Percentiles rank a stretch among this genome's conserved stretches.
Evolutionary conservation across 352 stramenopile genomes (phyloP).

Genomic region (Pythium chondricola): DNA sequence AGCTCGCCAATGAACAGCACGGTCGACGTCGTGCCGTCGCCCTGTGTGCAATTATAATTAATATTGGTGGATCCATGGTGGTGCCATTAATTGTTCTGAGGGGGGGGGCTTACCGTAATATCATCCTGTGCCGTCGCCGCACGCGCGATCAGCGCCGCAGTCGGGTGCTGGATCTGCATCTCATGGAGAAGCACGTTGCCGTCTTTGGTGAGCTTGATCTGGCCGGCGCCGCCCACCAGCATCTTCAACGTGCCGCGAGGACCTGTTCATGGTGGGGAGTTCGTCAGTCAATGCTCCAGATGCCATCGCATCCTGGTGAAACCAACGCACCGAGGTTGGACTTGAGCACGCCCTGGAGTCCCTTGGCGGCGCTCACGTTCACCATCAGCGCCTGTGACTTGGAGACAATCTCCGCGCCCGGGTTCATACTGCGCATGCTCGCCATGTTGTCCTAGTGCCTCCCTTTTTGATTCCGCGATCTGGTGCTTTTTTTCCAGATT

Average conservation of each 20-base stretch:
- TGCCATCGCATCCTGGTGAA: no score
- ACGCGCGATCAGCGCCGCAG: conserved; percentile 96
- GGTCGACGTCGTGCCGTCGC: conserved; percentile 97
- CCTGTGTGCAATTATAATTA: conserved; percentile 23
- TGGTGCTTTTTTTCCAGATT: conserved; percentile 24
- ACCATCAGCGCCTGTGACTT: conserved; percentile 94
- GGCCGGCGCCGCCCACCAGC: conserved; percentile 97
- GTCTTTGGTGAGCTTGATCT: conserved; percentile 99
- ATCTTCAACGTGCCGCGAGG: conserved; percentile 99
- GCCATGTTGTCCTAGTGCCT: conserved; percentile 31
- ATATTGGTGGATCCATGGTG: no score
- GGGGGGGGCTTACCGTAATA: conserved; percentile 60
- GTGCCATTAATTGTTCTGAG: not conserved
- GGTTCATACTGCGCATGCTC: conserved; percentile 85
- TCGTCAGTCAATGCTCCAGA: no score
- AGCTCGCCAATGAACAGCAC: conserved; percentile 98
- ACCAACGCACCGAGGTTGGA: conserved; percentile 86
- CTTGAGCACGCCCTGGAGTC: conserved; percentile 95
- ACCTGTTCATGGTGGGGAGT: no score
- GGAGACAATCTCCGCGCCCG: conserved; percentile 96
- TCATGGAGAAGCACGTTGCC: conserved; percentile 98
- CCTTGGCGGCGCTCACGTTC: conserved; percentile 96
- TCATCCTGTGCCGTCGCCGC: conserved; percentile 97
- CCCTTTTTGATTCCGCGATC: conserved; percentile 1
- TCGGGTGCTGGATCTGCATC: conserved; percentile 99